These are phyloP conservation scores for Colletotrichum salicis DNA, from an alignment of 2,329 filamentous ascomycete genomes.

Conservation along the genomic window DNA sequence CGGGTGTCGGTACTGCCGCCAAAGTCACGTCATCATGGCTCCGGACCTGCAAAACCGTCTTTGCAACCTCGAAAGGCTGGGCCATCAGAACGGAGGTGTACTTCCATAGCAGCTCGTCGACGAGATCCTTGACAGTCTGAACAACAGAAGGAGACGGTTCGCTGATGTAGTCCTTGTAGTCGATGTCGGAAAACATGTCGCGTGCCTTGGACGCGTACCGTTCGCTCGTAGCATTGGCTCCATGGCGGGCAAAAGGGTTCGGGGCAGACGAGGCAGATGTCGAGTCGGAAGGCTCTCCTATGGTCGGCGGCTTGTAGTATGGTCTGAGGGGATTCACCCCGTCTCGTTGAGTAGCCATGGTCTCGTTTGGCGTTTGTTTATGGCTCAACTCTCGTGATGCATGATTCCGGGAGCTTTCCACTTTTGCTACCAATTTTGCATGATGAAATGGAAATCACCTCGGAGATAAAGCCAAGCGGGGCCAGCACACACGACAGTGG, in stretches of 20 bases:
- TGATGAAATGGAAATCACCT: conserved; percentile 47
- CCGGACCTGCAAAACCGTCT: conserved; percentile 87
- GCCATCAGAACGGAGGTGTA: conserved; percentile 90
- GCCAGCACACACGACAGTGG: not conserved
- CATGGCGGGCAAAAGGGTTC: conserved; percentile 55
- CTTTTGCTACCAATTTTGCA: conserved; percentile 29
- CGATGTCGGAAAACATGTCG: conserved; percentile 88
- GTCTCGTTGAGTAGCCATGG: conserved; percentile 58
- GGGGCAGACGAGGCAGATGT: conserved; percentile 50
- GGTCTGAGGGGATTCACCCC: conserved; percentile 73
- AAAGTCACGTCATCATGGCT: conserved; percentile 57
- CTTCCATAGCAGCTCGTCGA: conserved; percentile 90
- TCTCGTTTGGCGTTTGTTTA: conserved; percentile 34
- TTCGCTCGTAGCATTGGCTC: conserved; percentile 51
- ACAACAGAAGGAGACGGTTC: conserved; percentile 80
- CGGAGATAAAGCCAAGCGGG: conserved; percentile 35
- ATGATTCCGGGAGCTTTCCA: conserved; percentile 34
- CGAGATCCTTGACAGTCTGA: conserved; percentile 77
- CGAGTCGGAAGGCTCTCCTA: conserved; percentile 57
- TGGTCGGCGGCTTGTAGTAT: conserved; percentile 74
- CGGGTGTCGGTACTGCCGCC: conserved; percentile 40
- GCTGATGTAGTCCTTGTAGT: conserved; percentile 88
- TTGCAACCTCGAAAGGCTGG: conserved; percentile 97
- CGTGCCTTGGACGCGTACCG: conserved; percentile 74
- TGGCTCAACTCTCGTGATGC: conserved; percentile 27